Conservation (phyloP, 805 yeast species). For the Candida rishiriensis region DNA sequence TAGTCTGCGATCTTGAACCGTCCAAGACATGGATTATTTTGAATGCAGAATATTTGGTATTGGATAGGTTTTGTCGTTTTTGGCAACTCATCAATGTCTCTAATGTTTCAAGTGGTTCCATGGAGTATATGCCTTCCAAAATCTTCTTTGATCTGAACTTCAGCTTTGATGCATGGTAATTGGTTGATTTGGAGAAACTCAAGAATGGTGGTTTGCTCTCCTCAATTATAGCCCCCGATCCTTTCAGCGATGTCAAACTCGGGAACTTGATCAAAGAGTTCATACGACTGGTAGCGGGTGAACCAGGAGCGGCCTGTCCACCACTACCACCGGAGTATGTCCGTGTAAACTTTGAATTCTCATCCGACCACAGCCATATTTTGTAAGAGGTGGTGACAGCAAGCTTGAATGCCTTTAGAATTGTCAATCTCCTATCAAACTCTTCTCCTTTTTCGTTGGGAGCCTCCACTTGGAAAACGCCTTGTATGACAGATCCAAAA, state of each 20-base stretch:
- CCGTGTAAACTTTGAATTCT: conserved; percentile 22
- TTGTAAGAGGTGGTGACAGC: conserved; percentile 50
- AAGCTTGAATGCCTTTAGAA: conserved; percentile 60
- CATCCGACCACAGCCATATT: conserved; percentile 72
- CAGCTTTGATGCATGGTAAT: conserved; percentile 51
- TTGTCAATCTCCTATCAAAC: conserved; percentile 49
- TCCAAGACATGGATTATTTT: conserved; percentile 75
- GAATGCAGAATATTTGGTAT: conserved; percentile 35
- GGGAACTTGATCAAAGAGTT: conserved; percentile 9
- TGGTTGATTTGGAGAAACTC: conserved; percentile 31
- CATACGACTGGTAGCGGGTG: conserved; percentile 15
- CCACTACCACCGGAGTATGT: background rate
- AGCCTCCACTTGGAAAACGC: conserved; percentile 72
- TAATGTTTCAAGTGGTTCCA: conserved; percentile 71
- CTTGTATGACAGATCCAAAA: conserved; percentile 67
- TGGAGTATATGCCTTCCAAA: conserved; percentile 55
- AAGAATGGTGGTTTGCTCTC: conserved; percentile 20
- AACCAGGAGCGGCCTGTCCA: conserved; percentile 4
- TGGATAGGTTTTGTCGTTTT: conserved; percentile 15
- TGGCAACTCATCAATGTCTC: conserved; percentile 52
- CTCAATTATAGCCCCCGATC: conserved; percentile 4
- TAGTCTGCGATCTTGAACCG: conserved; percentile 73
- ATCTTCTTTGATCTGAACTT: conserved; percentile 66
- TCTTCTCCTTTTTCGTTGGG: conserved; percentile 48
- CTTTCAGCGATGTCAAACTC: background rate